These are phyloP conservation scores for Diaporthe sp. DNA, from an alignment of 2,329 filamentous ascomycete genomes.

Conservation along the genomic window DNA sequence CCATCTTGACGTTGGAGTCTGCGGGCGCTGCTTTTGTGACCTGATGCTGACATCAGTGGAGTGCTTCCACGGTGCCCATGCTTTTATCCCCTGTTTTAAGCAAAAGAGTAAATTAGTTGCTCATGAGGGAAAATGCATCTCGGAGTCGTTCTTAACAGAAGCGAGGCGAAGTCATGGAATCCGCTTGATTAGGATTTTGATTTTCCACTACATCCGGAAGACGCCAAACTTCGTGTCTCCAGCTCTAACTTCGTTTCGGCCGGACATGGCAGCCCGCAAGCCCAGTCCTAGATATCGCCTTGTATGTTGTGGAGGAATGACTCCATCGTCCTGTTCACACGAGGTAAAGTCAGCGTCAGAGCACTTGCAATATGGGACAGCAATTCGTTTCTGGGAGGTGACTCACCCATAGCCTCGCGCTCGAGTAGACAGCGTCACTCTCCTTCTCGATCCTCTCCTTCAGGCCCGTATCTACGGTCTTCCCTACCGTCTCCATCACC, in stretches of 20 bases:
- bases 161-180: background rate
- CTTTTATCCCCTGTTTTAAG: background rate
- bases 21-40: background rate
- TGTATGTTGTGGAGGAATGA: constrained; percentile 84
- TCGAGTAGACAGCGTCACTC: constrained; percentile 90
- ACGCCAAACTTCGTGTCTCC: constrained; percentile 82
- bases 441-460: constrained; percentile 89
- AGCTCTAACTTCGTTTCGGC: constrained; percentile 72
- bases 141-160: too few species aligned
- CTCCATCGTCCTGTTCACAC: constrained; percentile 75
- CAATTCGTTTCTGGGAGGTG: too few species aligned
- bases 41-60: background rate
- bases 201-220: constrained; percentile 78
- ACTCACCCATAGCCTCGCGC: constrained; percentile 87
- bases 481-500: constrained; percentile 96
- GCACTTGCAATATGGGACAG: constrained; percentile 19
- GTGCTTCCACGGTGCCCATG: background rate
- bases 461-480: constrained; percentile 83
- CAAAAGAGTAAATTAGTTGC: background rate
- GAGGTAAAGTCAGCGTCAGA: constrained; percentile 8
- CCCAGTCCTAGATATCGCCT: constrained; percentile 79
- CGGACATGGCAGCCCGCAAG: constrained; percentile 79
- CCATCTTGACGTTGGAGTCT: background rate
- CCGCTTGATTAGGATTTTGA: background rate
- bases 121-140: background rate